A percentile compares a stretch with the other conserved stretches of the same genome.
phyloP scores from a whole-genome alignment of 305 asterid genomes.

The Fraxinus velutina region DNA sequence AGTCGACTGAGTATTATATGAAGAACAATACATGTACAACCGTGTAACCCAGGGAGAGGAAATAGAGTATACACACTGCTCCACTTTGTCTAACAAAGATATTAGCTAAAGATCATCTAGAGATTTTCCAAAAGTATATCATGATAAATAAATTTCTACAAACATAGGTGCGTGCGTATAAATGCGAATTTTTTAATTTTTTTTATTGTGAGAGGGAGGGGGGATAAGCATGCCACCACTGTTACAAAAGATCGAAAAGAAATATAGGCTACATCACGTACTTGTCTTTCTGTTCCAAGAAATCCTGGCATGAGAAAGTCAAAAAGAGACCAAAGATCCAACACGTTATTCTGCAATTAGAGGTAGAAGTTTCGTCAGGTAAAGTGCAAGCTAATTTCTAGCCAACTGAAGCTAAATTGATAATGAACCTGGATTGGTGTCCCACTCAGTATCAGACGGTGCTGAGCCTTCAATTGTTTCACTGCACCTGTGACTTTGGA shows the following conservation, averaged over 20 bases:
- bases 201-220: neutral
- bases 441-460: conserved; percentile 96
- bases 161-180: neutral
- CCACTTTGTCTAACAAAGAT: conserved; percentile 6
- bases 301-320: conserved; percentile 99
- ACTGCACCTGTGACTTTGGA: conserved; percentile 96
- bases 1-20: conserved; percentile 2
- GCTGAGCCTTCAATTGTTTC: conserved; percentile 89
- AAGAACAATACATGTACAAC: neutral
- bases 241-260: conserved; percentile 8
- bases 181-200: too few relatives aligned
- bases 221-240: neutral
- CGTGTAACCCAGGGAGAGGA: neutral
- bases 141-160: neutral
- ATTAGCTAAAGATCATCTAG: neutral
- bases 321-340: conserved; percentile 98
- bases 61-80: neutral
- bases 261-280: conserved; percentile 37
- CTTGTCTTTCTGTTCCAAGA: conserved; percentile 99
- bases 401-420: conserved; percentile 24
- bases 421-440: conserved; percentile 91
- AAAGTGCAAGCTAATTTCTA: conserved; percentile 17
- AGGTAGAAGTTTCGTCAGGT: conserved; percentile 30
- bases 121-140: neutral
- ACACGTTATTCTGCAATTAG: conserved; percentile 85